Conservation (phyloP, 306 rosid species). For the Sechiopsis laciniata region DNA sequence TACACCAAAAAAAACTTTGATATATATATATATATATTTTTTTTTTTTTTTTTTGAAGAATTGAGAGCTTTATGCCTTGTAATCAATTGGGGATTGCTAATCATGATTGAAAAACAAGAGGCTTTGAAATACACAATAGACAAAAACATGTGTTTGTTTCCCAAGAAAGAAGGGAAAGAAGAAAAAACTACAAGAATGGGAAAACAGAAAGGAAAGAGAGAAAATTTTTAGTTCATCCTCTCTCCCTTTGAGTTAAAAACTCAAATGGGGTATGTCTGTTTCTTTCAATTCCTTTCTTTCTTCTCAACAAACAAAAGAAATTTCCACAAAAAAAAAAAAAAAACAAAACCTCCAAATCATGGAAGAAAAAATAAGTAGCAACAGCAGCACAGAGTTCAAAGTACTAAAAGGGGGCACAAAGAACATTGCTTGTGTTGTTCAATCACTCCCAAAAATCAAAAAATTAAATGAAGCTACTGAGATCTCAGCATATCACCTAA, state of each 20-base stretch:
- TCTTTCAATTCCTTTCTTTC: background rate
- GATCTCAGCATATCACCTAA: conserved; percentile 8
- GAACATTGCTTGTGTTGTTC: conserved; percentile 85
- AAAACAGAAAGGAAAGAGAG: background rate
- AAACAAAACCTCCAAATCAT: background rate
- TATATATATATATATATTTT: too few relatives aligned
- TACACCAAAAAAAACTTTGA: background rate
- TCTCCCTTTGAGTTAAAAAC: background rate
- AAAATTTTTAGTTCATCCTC: background rate
- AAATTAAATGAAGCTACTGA: conserved; percentile 14
- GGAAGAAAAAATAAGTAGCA: conserved; percentile 4
- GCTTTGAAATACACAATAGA: background rate
- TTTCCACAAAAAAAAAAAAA: background rate
- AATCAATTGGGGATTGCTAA: background rate
- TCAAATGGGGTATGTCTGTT: background rate
- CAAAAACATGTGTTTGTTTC: conserved; percentile 15
- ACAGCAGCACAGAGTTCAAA: conserved; percentile 67
- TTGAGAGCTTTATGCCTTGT: background rate
- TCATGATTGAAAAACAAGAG: background rate
- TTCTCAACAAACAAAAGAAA: conserved; percentile 1
- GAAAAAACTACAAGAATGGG: background rate
- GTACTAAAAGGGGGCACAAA: conserved; percentile 60
- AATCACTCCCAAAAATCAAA: conserved; percentile 38
- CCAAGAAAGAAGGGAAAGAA: conserved; percentile 10
- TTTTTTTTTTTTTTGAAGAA: background rate